Evolutionary conservation across 371 early-diverging fungal genomes (phyloP), one percentile per base, ranked within the genome.

Genomic region (Mucor mucedo): DNA sequence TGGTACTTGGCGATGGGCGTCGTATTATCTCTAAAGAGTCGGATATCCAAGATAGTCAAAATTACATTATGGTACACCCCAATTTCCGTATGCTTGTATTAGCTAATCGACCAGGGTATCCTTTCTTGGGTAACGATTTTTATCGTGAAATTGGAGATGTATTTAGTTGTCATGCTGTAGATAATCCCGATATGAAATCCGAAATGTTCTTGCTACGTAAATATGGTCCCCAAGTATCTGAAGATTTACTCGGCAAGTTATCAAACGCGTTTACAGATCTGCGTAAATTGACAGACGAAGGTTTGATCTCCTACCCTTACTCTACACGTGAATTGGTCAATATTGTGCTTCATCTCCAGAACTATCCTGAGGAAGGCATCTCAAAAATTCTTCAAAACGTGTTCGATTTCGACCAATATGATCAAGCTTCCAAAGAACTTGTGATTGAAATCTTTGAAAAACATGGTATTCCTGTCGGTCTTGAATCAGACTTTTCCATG

Each of bases 321-420:
- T 93, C 93, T 8, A 89, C 92, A 0, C 87, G 94, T 65, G 94
- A 94, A 68, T 72, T 94, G 40, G 91, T 94, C 33, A 90, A 91
- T 49, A 83, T 94, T 64, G 92, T 91, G 9, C 80, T 83, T 30
- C 92, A 93, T 69, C 82, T 91, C 78, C 86, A 92, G 71, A 76
- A 63, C 21, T 93, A 84, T 65, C 93, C 93, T 11, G 80, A 83
- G 38, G 92, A 93, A 70, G 87, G 89, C 16, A 84, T 92, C 30
- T 84, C 89, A 47, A 84, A 87, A 52, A 88, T 89, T 16, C 72
- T 94, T 47, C 87, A 89, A 60, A 93, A 94, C 58, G 91, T 94
- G 0, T 92, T 94, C 73, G 94, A 94, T 66, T 93, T 93, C 69
- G 94, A 94, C 69, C 89, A 87, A 60, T 90, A 91, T 57, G 87